Base-by-base conservation (phyloP, 768 basidiomycete genomes). In the Favolaschia claudopus region DNA sequence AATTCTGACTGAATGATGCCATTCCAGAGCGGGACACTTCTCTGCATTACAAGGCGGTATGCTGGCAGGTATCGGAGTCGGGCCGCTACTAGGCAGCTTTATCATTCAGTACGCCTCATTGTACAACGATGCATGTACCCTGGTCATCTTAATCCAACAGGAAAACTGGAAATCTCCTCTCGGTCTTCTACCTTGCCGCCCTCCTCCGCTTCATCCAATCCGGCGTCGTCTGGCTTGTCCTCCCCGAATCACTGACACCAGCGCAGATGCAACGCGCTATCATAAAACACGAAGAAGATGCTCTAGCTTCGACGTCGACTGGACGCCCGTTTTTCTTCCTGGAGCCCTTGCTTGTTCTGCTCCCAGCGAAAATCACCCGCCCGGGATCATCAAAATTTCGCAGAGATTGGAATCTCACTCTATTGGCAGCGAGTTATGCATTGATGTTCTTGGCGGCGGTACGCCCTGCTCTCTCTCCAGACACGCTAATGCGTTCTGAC, bases 191-290 rank as follows among this genome's bases (percentile, higher is more conserved):
- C 71, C 64, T 87, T 42, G 83, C 89, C 9, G 70, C 78, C 5
- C 60, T 68, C 9, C 58, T 86, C 7, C 87, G 91, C 60, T 22
- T 79, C 22, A 8, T 85, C 40, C 86, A 84, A 63, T 70, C 82
- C 2, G 44, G 80, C 37, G 63, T 87, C 43, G 67, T 85, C 25
- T 81, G 85, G 72, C 73, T 88, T 55, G 25, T 92, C 59, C 67
- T 96, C 44, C 95, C 95, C 0, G 94, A 97, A 72, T 92, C 93
- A 0, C 79, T 95, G 1, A 83, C 88, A 10, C 67, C 72, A 32
- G 75, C 70, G 0, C 76, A 84, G 48, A 86, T 82, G 83, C 72
- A 71, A 55, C 63, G 68, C 15, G 75, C 81, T 3, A 72, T 71
- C 37, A 60, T 53, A 5, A 75, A 73, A 51, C 74, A 85, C 56